phyloP scores from a whole-genome alignment of 2,329 filamentous ascomycete species.

The Colletotrichum godetiae region DNA sequence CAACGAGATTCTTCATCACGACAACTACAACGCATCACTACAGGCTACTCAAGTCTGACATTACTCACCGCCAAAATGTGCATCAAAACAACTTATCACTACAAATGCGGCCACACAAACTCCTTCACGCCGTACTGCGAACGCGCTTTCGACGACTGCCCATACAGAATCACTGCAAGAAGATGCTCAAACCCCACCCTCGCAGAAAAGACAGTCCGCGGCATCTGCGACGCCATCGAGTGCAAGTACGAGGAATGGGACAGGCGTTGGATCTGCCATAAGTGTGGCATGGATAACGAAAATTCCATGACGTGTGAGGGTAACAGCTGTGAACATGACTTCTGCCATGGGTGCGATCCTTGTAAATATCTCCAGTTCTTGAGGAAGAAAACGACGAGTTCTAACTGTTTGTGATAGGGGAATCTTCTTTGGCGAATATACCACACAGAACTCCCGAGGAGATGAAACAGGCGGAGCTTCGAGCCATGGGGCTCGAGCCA shows the following conservation, averaged over 20 bases:
- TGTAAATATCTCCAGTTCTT: background rate
- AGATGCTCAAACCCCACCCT: background rate
- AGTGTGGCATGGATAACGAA: background rate
- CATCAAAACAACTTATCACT: background rate
- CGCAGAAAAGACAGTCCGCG: background rate
- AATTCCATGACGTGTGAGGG: background rate
- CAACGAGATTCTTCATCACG: too few species aligned
- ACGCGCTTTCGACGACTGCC: background rate
- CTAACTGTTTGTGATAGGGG: background rate
- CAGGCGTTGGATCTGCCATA: slow-evolving; percentile 10
- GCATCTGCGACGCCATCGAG: background rate
- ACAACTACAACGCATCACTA: too few species aligned
- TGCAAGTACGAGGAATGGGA: slow-evolving; percentile 1
- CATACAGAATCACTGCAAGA: background rate
- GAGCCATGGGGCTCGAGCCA: background rate
- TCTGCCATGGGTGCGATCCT: background rate
- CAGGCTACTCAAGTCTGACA: too few species aligned
- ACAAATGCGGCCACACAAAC: background rate
- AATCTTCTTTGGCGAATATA: background rate
- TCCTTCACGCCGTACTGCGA: background rate
- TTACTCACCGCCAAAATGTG: background rate
- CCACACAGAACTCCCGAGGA: background rate
- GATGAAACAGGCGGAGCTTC: too few species aligned
- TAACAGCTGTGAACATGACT: background rate
- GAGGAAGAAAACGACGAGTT: background rate